These are phyloP conservation scores for Scleroderma citrinum DNA, from an alignment of 768 basidiomycete species.

Conservation along the genomic window DNA sequence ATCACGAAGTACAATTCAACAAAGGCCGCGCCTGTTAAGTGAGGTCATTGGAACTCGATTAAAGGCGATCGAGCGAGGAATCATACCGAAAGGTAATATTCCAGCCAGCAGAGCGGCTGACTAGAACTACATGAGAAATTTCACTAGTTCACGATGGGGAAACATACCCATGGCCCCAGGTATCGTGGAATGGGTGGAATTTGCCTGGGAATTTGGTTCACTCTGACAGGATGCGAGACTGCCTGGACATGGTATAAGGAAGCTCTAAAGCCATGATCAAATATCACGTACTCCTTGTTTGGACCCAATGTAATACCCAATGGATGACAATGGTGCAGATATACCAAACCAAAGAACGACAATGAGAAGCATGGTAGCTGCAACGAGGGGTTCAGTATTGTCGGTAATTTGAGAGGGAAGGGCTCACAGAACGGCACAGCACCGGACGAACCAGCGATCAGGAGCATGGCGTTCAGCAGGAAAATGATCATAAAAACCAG, in stretches of 20 bases:
- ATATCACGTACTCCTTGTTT: slow-evolving; percentile 68
- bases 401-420: background rate
- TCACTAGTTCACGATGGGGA: slow-evolving; percentile 2
- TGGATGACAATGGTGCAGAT: slow-evolving; percentile 80
- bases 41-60: slow-evolving; percentile 2
- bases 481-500: slow-evolving; percentile 82
- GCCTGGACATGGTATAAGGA: slow-evolving; percentile 36
- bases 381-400: background rate
- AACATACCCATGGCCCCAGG: slow-evolving; percentile 68
- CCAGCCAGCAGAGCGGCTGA: slow-evolving; percentile 79
- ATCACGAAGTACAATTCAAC: slow-evolving; percentile 93
- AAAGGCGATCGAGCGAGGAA: background rate
- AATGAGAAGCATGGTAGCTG: slow-evolving; percentile 81
- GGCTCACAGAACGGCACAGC: slow-evolving; percentile 87
- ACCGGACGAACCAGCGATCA: slow-evolving; percentile 82
- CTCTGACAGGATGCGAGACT: slow-evolving; percentile 77
- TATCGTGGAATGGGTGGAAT: slow-evolving; percentile 87
- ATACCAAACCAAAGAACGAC: slow-evolving; percentile 90
- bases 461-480: slow-evolving; percentile 85
- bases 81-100: slow-evolving; percentile 81
- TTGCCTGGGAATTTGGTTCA: slow-evolving; percentile 93
- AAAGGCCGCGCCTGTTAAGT: slow-evolving; percentile 76
- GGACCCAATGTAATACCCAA: slow-evolving; percentile 83
- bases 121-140: slow-evolving; percentile 28
- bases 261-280: background rate